Percentiles rank a stretch among this genome's conserved stretches.
These are phyloP conservation scores for Dacryopinax primogenitus DNA, from an alignment of 768 basidiomycete species.

Conservation along the genomic window DNA sequence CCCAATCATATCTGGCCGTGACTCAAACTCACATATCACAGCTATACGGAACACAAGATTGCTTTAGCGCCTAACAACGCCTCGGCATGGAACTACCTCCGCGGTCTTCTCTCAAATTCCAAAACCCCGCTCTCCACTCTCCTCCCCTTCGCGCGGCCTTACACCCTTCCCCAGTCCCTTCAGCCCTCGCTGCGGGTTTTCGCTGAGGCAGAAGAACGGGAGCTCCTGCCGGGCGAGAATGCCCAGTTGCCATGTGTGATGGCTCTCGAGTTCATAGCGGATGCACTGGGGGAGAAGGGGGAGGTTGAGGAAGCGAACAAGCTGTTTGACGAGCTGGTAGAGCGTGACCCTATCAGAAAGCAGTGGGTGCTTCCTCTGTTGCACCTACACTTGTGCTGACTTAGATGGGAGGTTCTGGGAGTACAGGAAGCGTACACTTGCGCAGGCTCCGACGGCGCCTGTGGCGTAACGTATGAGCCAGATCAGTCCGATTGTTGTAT, in stretches of 20 bases:
- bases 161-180: constrained; percentile 30
- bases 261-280: constrained; percentile 78
- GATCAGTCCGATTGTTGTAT: too few species aligned
- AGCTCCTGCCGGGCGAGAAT: constrained; percentile 40
- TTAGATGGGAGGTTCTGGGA: neutral
- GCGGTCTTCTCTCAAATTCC: constrained; percentile 61
- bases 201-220: neutral
- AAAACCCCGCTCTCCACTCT: constrained; percentile 44
- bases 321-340: neutral
- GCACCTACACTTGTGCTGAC: neutral
- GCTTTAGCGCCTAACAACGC: constrained; percentile 81
- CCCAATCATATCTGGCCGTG: neutral
- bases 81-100: constrained; percentile 94
- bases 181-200: neutral
- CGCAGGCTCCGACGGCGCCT: too few species aligned
- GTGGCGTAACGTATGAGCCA: too few species aligned
- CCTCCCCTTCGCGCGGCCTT: constrained; percentile 50
- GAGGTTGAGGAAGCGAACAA: neutral
- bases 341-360: neutral
- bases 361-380: neutral
- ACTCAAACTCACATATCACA: constrained; percentile 23
- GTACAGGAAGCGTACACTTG: neutral
- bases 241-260: constrained; percentile 64
- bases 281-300: constrained; percentile 48
- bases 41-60: constrained; percentile 73